Base-by-base conservation (phyloP, 176 grass and related monocot genomes). In the Pontederia crassipes region DNA sequence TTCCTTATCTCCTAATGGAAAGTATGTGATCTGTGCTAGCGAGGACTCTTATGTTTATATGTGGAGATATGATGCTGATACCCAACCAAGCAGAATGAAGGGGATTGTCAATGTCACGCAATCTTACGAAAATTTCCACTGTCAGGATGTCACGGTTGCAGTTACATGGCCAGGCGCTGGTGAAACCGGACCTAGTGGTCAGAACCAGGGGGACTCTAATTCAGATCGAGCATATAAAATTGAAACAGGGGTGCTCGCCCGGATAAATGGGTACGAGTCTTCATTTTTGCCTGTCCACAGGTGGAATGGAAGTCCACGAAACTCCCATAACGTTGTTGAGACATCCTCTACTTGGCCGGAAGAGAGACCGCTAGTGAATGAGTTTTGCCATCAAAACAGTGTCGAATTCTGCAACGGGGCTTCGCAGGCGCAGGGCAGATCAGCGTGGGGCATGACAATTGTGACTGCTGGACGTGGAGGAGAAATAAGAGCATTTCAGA, bases 31-130 rank as follows among this genome's bases (percentile, higher is more conserved):
- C 16, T 98, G 84, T 62, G 94, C 94, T 32, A 89, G 87, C 17
- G 94, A 98, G 74, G 94, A 98, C 29, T 98, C 94, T 14, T 60
- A 98, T 49, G 84, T 98, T 46, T 98, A 98, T 45, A 77, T 98
- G 59, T 98, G 94, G 94, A 88, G 88, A 76, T 84, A 89, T 57
- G 86, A 95, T 61, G 85, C 83, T 40, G 81, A 77, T 80, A 79
- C 87, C 45, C 84, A 88, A 55, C 87, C 87, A 2, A 75, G 78
- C 50, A 88, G 80, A 76, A 75, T 71, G 79, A 89, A 89, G 73
- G 87, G 81, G 12, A 65, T 71, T 45, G 66, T 92, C 78, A 80
- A 81, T 67, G 77, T 85, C 59, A 93, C 85, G 12, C 81, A 86
- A 60, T 98, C 88, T 45, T 98, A 98, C 55, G 94, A 98, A 61